phyloP scores from a whole-genome alignment of 2,329 filamentous ascomycete genomes.

The Claviceps arundinis region DNA sequence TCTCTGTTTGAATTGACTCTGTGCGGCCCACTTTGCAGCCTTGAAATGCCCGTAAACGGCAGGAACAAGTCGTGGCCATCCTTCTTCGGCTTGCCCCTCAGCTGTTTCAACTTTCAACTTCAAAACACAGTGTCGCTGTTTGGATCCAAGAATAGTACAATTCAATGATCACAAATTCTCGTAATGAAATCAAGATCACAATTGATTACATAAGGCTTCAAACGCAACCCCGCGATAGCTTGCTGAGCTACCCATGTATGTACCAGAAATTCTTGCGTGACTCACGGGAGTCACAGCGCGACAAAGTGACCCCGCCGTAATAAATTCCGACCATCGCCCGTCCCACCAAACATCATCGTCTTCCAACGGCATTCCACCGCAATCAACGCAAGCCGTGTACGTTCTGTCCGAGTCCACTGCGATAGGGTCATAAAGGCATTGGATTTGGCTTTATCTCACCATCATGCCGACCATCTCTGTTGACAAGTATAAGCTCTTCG shows the following conservation, averaged over 20 bases:
- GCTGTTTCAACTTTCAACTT: not conserved
- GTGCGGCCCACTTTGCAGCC: not conserved
- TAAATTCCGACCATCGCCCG: not conserved
- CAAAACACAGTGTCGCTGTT: too few species aligned
- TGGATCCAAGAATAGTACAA: too few species aligned
- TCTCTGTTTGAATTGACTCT: too few species aligned
- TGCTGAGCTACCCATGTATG: too few species aligned
- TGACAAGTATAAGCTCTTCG: conserved; percentile 90
- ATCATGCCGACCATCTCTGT: conserved; percentile 91
- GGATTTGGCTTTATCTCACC: conserved; percentile 9
- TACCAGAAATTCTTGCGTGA: not conserved
- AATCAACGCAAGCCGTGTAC: not conserved
- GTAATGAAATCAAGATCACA: too few species aligned
- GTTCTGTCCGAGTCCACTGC: not conserved
- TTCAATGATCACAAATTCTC: too few species aligned
- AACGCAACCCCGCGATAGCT: too few species aligned
- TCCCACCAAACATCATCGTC: conserved; percentile 5
- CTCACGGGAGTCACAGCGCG: not conserved
- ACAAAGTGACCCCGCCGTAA: conserved; percentile 3
- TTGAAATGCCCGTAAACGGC: not conserved
- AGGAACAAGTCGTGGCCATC: not conserved
- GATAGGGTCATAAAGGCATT: conserved; percentile 8
- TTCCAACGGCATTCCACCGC: not conserved
- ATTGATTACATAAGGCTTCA: too few species aligned
- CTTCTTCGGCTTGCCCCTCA: not conserved